Percentiles rank a stretch among this genome's conserved stretches.
Evolutionary conservation across 176 grass and related monocot species (phyloP).

Genomic region (Elaeis guineensis): DNA sequence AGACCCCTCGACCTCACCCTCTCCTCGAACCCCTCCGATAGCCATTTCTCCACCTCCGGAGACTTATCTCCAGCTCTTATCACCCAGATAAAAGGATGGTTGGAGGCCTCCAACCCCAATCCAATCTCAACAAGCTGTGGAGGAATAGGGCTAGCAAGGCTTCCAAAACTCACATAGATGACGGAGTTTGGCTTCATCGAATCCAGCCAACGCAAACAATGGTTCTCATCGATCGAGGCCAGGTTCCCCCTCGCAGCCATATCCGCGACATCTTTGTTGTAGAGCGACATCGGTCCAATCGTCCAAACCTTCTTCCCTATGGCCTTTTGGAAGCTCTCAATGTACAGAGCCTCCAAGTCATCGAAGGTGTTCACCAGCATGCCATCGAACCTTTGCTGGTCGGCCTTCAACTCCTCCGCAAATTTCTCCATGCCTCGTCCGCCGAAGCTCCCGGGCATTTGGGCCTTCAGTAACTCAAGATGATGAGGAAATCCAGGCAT

Average conservation of each 20-base stretch:
- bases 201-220: background rate
- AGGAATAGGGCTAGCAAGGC: background rate
- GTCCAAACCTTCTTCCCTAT: slow-evolving; percentile 1
- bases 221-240: background rate
- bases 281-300: background rate
- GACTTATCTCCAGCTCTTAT: background rate
- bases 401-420: background rate
- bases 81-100: slow-evolving; percentile 1
- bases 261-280: background rate
- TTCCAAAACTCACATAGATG: background rate
- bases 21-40: slow-evolving; percentile 3
- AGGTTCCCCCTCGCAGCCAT: background rate
- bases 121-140: background rate
- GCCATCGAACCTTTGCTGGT: slow-evolving; percentile 14
- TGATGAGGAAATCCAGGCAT: slow-evolving; percentile 26
- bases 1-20: slow-evolving; percentile 2
- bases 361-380: slow-evolving; percentile 17
- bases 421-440: background rate
- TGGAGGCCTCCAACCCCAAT: background rate
- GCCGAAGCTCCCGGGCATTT: background rate
- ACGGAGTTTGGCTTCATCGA: background rate
- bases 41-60: background rate
- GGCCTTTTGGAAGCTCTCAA: slow-evolving; percentile 2
- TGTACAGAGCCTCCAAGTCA: slow-evolving; percentile 20
- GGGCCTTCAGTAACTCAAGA: slow-evolving; percentile 10